These are phyloP conservation scores for Corinectria fuckeliana DNA, from an alignment of 2,329 filamentous ascomycete genomes.

Conservation along the genomic window DNA sequence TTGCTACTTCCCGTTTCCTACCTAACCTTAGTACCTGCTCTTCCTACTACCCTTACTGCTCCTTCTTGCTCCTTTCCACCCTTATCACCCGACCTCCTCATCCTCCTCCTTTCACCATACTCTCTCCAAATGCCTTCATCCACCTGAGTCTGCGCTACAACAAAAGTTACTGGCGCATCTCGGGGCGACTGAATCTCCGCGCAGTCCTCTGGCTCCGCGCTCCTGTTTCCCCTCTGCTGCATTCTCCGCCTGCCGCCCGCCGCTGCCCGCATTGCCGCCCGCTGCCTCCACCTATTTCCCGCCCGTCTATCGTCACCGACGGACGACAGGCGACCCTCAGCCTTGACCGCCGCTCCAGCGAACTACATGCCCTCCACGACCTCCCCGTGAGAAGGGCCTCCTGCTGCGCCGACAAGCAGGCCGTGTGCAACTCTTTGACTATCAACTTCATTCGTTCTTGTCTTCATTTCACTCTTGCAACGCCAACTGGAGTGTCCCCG, in stretches of 20 bases:
- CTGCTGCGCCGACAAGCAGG: conserved; percentile 26
- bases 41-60: conserved; percentile 29
- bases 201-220: conserved; percentile 18
- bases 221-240: neutral
- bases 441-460: neutral
- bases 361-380: conserved; percentile 34
- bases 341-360: conserved; percentile 33
- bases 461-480: neutral
- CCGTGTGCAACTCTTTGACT: conserved; percentile 17
- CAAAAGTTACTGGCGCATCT: conserved; percentile 17
- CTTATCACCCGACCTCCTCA: conserved; percentile 29
- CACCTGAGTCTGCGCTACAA: conserved; percentile 20
- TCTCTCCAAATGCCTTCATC: conserved; percentile 24
- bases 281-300: conserved; percentile 31
- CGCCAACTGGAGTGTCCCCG: neutral
- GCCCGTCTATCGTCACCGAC: conserved; percentile 30
- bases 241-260: conserved; percentile 18
- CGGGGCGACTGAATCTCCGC: conserved; percentile 21
- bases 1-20: conserved; percentile 24
- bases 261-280: conserved; percentile 17
- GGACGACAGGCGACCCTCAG: conserved; percentile 22
- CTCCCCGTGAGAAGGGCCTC: conserved; percentile 27
- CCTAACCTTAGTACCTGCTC: conserved; percentile 27
- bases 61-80: conserved; percentile 14
- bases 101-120: conserved; percentile 23